Percentiles rank a stretch among this genome's conserved stretches.
These are phyloP conservation scores for Fusarium sp. DNA, from an alignment of 2,329 filamentous ascomycete species.

Conservation along the genomic window DNA sequence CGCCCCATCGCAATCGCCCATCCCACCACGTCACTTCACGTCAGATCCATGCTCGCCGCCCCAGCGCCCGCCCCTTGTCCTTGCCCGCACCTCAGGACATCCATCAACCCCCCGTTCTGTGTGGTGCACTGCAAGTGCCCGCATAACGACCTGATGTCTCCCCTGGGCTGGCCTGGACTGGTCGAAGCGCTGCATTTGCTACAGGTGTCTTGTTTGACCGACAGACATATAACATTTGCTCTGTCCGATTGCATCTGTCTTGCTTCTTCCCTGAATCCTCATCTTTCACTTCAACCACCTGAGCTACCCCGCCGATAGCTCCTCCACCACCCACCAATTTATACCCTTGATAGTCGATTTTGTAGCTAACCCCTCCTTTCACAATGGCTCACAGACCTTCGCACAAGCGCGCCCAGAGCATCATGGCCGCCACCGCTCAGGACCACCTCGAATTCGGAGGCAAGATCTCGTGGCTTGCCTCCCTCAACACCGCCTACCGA, in stretches of 20 bases:
- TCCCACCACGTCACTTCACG: constrained; percentile 45
- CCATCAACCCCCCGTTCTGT: constrained; percentile 30
- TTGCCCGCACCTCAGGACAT: constrained; percentile 24
- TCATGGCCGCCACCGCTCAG: constrained; percentile 72
- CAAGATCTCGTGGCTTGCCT: constrained; percentile 70
- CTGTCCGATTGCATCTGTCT: constrained; percentile 19
- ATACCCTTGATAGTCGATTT: constrained; percentile 7
- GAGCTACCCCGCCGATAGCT: constrained; percentile 39
- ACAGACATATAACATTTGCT: constrained; percentile 36
- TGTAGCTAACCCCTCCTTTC: constrained; percentile 37
- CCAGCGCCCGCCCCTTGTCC: constrained; percentile 36
- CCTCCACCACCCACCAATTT: constrained; percentile 16
- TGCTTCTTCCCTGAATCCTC: constrained; percentile 22
- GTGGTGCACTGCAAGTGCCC: constrained; percentile 37
- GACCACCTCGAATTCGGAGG: constrained; percentile 84
- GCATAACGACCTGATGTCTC: constrained; percentile 36
- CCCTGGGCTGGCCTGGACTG: neutral
- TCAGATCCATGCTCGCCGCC: constrained; percentile 39
- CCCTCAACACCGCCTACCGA: constrained; percentile 86
- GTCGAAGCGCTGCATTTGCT: constrained; percentile 10
- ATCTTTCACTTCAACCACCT: constrained; percentile 20
- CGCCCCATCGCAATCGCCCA: constrained; percentile 38
- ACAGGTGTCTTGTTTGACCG: constrained; percentile 16
- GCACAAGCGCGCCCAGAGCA: constrained; percentile 49
- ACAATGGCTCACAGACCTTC: constrained; percentile 47